Conservation (phyloP, 495 filamentous ascomycete species). For the Corynascus novoguineensis region DNA sequence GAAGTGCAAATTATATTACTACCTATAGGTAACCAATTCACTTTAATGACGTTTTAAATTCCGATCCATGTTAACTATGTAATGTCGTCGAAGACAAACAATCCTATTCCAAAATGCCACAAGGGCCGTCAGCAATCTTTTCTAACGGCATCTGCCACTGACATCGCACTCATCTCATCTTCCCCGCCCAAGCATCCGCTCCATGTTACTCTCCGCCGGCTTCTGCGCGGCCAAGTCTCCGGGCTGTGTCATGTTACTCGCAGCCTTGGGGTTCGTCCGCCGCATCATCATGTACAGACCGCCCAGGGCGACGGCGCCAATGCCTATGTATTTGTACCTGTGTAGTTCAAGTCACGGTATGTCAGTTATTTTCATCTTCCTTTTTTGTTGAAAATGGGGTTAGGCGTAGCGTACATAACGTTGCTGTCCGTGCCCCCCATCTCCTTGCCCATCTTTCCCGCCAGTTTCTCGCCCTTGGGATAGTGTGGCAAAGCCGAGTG, state of each 20-base stretch:
- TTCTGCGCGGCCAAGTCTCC: background rate
- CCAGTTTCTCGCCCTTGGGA: background rate
- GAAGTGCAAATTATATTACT: too few relatives aligned
- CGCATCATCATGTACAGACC: slow-evolving; percentile 19
- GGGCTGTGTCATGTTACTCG: background rate
- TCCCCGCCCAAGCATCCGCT: background rate
- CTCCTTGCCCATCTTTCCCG: slow-evolving; percentile 9
- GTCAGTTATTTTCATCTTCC: background rate
- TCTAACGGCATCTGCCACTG: too few relatives aligned
- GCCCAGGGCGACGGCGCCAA: slow-evolving; percentile 17
- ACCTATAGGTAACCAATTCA: too few relatives aligned
- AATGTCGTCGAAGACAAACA: too few relatives aligned
- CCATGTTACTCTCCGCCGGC: background rate
- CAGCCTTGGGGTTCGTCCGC: background rate
- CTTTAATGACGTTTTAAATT: too few relatives aligned
- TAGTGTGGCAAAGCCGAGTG: slow-evolving; percentile 13
- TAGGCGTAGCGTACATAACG: slow-evolving; percentile 13
- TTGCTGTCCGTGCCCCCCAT: slow-evolving; percentile 9
- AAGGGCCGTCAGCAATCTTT: too few relatives aligned
- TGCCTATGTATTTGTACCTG: slow-evolving; percentile 11
- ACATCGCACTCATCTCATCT: background rate
- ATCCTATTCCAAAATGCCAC: too few relatives aligned
- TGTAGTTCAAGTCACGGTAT: background rate
- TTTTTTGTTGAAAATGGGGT: background rate
- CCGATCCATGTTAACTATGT: too few relatives aligned